phyloP scores from a whole-genome alignment of 768 basidiomycete species.

The Coprinopsis strossmayeri region DNA sequence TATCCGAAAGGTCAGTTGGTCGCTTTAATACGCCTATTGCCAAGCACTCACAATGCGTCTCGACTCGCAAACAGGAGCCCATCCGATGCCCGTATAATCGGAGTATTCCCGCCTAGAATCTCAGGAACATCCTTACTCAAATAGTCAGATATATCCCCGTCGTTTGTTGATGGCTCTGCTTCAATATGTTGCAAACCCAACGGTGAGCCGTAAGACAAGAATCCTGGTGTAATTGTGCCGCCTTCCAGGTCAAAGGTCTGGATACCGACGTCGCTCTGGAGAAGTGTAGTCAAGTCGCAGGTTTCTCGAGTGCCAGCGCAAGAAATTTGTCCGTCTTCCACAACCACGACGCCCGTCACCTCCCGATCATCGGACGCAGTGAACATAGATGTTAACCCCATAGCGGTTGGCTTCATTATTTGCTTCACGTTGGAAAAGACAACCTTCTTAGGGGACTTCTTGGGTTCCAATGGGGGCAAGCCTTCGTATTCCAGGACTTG shows the following conservation, averaged over 20 bases:
- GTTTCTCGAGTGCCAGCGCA: constrained; percentile 35
- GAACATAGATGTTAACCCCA: constrained; percentile 24
- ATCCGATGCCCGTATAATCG: constrained; percentile 62
- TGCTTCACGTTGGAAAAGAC: constrained; percentile 63
- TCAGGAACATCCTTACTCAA: constrained; percentile 37
- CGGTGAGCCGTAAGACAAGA: constrained; percentile 66
- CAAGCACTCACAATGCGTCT: constrained; percentile 56
- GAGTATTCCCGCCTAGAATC: constrained; percentile 44
- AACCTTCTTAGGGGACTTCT: constrained; percentile 29
- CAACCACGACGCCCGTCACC: constrained; percentile 29
- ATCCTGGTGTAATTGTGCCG: constrained; percentile 58
- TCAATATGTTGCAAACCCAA: constrained; percentile 68
- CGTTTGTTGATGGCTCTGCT: constrained; percentile 61
- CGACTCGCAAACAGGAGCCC: constrained; percentile 66
- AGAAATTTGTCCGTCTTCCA: constrained; percentile 39
- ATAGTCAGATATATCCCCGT: constrained; percentile 58
- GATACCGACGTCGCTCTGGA: constrained; percentile 4
- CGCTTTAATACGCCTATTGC: background rate
- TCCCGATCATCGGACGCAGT: constrained; percentile 15
- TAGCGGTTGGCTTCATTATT: constrained; percentile 28
- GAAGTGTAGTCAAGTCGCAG: constrained; percentile 16
- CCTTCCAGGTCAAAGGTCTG: constrained; percentile 59
- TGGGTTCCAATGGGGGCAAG: constrained; percentile 60
- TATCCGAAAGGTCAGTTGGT: constrained; percentile 18
- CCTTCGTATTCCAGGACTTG: constrained; percentile 63